These are phyloP conservation scores for Camellia lanceoleosa DNA, from an alignment of 148 eudicot species.

Conservation along the genomic window DNA sequence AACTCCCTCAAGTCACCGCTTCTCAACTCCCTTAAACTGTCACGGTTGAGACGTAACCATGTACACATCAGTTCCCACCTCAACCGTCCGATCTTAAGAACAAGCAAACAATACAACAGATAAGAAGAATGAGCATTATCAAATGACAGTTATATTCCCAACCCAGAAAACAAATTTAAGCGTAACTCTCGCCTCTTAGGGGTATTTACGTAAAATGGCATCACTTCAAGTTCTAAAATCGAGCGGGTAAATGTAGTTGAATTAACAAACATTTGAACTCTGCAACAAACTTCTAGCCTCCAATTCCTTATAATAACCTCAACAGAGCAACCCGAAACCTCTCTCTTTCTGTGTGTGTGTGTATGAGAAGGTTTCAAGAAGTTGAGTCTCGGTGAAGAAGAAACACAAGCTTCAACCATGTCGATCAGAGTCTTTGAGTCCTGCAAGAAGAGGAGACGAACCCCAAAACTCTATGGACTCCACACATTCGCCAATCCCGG, in stretches of 20 bases:
- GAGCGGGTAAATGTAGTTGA: slow-evolving; percentile 13
- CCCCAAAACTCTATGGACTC: slow-evolving; percentile 29
- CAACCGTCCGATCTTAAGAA: too few relatives aligned
- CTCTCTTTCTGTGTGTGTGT: neutral
- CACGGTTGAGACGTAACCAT: neutral
- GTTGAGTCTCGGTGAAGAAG: neutral
- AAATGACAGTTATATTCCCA: neutral
- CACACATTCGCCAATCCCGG: slow-evolving; percentile 39
- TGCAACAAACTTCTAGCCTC: slow-evolving; percentile 11
- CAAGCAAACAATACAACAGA: too few relatives aligned
- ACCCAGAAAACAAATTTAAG: too few relatives aligned
- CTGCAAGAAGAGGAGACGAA: slow-evolving; percentile 21
- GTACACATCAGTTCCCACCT: too few relatives aligned
- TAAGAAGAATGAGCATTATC: too few relatives aligned
- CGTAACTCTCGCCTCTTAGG: neutral
- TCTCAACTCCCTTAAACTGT: slow-evolving; percentile 1
- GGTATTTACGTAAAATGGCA: neutral
- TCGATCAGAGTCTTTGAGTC: slow-evolving; percentile 10
- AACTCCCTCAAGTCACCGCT: neutral
- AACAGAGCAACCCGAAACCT: neutral
- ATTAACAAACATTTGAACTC: slow-evolving; percentile 14
- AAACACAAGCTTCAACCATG: neutral
- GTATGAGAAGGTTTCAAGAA: slow-evolving; percentile 5
- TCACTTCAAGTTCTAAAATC: neutral
- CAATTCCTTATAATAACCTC: neutral